These are phyloP conservation scores for Penicillium sp. DNA, from an alignment of 2,329 filamentous ascomycete species.

Conservation along the genomic window DNA sequence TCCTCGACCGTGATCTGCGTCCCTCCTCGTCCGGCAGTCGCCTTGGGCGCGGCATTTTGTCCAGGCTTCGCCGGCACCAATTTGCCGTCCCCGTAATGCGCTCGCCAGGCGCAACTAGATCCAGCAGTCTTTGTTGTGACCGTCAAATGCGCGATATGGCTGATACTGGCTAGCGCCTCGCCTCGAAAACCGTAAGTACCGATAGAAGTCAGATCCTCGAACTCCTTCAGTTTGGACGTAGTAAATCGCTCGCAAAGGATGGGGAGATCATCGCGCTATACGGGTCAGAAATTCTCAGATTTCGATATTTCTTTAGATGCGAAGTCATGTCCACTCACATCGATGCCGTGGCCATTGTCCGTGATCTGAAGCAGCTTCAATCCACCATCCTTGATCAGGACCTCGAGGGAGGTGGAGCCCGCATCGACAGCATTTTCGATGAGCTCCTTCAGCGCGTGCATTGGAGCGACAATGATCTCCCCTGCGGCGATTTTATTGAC, in stretches of 20 bases:
- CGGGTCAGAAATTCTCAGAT: constrained; percentile 2
- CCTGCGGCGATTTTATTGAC: constrained; percentile 98
- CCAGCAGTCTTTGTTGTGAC: constrained; percentile 91
- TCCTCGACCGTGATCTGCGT: constrained; percentile 97
- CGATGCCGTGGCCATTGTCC: constrained; percentile 93
- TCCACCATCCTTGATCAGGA: constrained; percentile 89
- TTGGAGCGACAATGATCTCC: constrained; percentile 95
- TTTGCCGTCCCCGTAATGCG: constrained; percentile 77
- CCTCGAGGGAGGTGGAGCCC: constrained; percentile 84
- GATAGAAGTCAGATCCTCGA: constrained; percentile 86
- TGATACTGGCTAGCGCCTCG: constrained; percentile 94
- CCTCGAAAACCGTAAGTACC: constrained; percentile 96
- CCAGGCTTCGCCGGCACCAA: constrained; percentile 80
- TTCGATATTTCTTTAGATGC: background rate
- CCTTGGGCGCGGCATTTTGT: constrained; percentile 76
- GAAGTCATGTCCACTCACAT: constrained; percentile 54
- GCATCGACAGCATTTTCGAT: constrained; percentile 97
- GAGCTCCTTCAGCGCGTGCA: constrained; percentile 91
- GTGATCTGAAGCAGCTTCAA: constrained; percentile 94
- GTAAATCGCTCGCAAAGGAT: constrained; percentile 96
- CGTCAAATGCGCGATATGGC: constrained; percentile 91
- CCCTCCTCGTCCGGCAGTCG: constrained; percentile 77
- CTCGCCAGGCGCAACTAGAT: constrained; percentile 83
- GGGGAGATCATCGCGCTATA: constrained; percentile 76
- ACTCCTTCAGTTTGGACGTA: constrained; percentile 88